These are phyloP conservation scores for Rhamnella rubrinervis DNA, from an alignment of 331 rosid species.

Conservation along the genomic window DNA sequence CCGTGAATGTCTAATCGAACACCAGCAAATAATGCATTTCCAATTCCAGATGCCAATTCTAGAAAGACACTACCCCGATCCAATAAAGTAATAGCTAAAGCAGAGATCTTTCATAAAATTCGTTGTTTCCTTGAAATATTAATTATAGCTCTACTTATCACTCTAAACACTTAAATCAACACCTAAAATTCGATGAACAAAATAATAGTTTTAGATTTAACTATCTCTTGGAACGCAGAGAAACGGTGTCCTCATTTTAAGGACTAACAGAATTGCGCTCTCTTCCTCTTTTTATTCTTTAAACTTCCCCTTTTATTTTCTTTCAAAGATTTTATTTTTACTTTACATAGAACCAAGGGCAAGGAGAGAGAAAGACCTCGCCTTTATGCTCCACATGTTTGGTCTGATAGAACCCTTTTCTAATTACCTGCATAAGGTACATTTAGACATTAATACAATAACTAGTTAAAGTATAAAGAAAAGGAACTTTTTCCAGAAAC, in stretches of 20 bases:
- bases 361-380: slow-evolving; percentile 22
- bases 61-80: background rate
- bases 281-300: no score
- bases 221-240: no score
- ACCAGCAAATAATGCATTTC: background rate
- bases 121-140: background rate
- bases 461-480: background rate
- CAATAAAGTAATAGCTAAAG: background rate
- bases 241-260: no score
- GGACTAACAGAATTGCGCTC: no score
- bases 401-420: slow-evolving; percentile 45
- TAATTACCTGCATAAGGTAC: slow-evolving; percentile 32
- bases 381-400: slow-evolving; percentile 60
- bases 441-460: background rate
- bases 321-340: no score
- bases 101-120: no score
- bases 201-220: no score
- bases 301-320: no score
- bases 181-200: background rate
- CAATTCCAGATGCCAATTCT: background rate
- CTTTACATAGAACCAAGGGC: background rate
- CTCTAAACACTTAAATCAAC: background rate
- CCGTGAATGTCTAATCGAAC: no score
- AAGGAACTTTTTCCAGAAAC: background rate
- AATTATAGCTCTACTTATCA: background rate